Evolutionary conservation across 2,329 filamentous ascomycete species (phyloP).

Genomic region (Aspergillus costaricaensis): DNA sequence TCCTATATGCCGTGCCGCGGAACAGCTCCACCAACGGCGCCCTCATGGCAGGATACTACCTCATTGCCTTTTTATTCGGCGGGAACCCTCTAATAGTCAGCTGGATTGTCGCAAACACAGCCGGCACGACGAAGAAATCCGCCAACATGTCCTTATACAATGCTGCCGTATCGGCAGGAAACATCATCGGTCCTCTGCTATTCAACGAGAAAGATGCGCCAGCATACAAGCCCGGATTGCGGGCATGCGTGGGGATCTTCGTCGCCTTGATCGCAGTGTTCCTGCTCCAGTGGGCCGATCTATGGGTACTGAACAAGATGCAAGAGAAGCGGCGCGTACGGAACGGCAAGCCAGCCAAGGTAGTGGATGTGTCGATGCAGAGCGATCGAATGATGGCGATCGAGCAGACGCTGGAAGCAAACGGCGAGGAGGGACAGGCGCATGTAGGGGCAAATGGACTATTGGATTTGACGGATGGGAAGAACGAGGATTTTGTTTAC

Average conservation of each 20-base stretch:
- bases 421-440: conserved; percentile 17
- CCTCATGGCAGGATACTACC: conserved; percentile 64
- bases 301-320: conserved; percentile 56
- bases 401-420: conserved; percentile 15
- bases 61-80: conserved; percentile 67
- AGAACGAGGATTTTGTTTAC: conserved; percentile 70
- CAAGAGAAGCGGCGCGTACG: conserved; percentile 58
- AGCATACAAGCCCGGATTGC: conserved; percentile 59
- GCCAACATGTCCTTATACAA: conserved; percentile 66
- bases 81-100: conserved; percentile 66
- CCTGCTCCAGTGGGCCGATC: conserved; percentile 56
- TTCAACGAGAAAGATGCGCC: conserved; percentile 62
- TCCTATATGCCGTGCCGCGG: conserved; percentile 59
- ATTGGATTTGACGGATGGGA: conserved; percentile 63
- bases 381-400: conserved; percentile 47
- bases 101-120: conserved; percentile 71
- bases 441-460: conserved; percentile 55
- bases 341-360: conserved; percentile 62
- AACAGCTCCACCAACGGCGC: conserved; percentile 45
- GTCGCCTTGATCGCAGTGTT: conserved; percentile 56
- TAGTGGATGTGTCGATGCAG: conserved; percentile 65
- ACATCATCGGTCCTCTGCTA: conserved; percentile 67
- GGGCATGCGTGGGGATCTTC: conserved; percentile 50
- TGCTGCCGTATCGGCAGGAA: conserved; percentile 62
- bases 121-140: conserved; percentile 67